Evolutionary conservation across 108 stramenopile species (phyloP), one percentile per base, ranked within the genome.

Genomic region (Skeletonema tropicum): DNA sequence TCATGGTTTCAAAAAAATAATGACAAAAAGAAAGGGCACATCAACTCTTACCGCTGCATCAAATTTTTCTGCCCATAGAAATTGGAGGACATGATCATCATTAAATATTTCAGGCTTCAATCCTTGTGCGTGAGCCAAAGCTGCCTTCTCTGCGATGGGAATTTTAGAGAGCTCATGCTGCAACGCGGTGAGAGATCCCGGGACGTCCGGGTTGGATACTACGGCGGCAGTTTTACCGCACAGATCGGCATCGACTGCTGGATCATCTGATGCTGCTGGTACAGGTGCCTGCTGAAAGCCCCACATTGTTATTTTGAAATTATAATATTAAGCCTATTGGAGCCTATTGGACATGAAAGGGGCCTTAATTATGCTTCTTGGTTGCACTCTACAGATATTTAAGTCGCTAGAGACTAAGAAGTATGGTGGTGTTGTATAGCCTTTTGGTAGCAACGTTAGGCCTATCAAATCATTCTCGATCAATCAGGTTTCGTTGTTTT

Each of bases 51-150:
- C 76, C 61, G 14, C 9, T 21, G 57, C 76, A 13, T 70, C 46
- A 41, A 70, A 77, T 55, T 77, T 64, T 21, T 70, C 76, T 5
- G 66, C 46, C 66, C 66, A 64, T 48, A 78, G 60, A 65, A 78
- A 78, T 58, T 57, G 39, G 41, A 78, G 55, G 46, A 71, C 62
- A 13, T 78, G 70, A 14, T 78, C 77, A 52, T 78, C 68, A 25
- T 70, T 52, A 38, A 71, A 38, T 25, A 78, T 31, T 36, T 71
- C 61, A 61, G 77, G 70, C 29, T 66, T 70, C 15, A 64, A 45
- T 52, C 64, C 48, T 39, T 71, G 70, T 11, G 48, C 77, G n/a
- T 66, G 45, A 5, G 36, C 36, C 2, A 69, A 30, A 26, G 70
- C 69, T 25, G 69, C 64, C 70, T 78, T 78, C 45, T 78, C 77